These are phyloP conservation scores for Chlamydomonas eustigma DNA, from an alignment of 139 green algal species.

Conservation along the genomic window DNA sequence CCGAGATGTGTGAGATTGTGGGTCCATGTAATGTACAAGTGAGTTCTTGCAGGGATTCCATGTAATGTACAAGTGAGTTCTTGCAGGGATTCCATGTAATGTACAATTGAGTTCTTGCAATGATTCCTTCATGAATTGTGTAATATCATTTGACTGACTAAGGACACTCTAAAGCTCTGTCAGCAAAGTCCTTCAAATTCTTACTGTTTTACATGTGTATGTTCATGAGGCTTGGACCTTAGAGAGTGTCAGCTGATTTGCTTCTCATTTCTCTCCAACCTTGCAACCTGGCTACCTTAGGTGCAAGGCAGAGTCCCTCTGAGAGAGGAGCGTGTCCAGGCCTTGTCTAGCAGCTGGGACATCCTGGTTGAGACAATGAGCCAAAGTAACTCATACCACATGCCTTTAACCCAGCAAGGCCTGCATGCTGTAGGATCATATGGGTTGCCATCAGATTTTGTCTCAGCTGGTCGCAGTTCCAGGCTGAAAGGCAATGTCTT, in stretches of 20 bases:
- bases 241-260: background rate
- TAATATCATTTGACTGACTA: background rate
- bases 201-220: too few relatives aligned
- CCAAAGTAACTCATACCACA: background rate
- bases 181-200: too few relatives aligned
- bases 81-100: background rate
- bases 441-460: background rate
- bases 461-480: background rate
- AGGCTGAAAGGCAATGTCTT: background rate
- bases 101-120: background rate
- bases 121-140: background rate
- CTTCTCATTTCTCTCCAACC: background rate
- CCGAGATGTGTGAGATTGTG: constrained; percentile 2
- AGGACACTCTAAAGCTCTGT: background rate
- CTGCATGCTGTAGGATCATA: background rate
- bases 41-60: background rate
- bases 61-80: constrained; percentile 3
- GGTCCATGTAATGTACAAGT: background rate
- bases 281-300: background rate
- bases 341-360: background rate
- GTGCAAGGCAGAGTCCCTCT: background rate
- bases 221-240: background rate
- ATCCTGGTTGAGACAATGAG: background rate
- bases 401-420: background rate
- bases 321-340: background rate